Evolutionary conservation across 2,329 filamentous ascomycete species (phyloP).

Genomic region (Pseudovirgaria hyperparasitica): DNA sequence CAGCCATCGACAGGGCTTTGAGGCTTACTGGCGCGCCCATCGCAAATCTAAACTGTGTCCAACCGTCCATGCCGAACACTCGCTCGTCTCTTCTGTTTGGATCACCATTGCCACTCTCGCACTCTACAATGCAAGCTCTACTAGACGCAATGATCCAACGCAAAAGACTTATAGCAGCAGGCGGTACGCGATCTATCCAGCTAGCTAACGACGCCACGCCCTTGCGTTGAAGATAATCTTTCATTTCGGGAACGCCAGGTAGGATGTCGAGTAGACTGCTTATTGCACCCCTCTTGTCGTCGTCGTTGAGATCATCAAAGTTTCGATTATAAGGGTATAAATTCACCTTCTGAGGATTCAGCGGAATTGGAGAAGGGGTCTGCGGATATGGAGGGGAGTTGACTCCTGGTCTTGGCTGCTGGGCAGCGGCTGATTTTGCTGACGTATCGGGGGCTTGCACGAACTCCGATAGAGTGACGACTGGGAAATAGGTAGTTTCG

Average conservation of each 20-base stretch:
- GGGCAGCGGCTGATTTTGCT: conserved; percentile 7
- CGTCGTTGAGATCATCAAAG: conserved; percentile 40
- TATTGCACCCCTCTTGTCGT: conserved; percentile 37
- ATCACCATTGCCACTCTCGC: conserved; percentile 33
- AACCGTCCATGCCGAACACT: conserved; percentile 51
- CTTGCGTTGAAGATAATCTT: conserved; percentile 30
- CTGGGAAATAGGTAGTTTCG: conserved; percentile 32
- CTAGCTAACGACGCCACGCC: conserved; percentile 25
- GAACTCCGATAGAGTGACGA: conserved; percentile 17
- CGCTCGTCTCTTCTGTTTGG: conserved; percentile 34
- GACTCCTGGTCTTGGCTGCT: not conserved
- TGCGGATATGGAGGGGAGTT: not conserved
- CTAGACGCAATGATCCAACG: conserved; percentile 89
- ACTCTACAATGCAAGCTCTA: conserved; percentile 70
- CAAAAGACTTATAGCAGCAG: conserved; percentile 54
- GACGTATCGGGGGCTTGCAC: too few species aligned
- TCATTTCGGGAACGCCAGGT: conserved; percentile 49
- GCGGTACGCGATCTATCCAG: conserved; percentile 50
- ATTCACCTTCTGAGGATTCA: too few species aligned
- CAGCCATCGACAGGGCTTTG: too few species aligned
- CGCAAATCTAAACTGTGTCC: conserved; percentile 74
- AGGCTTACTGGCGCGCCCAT: conserved; percentile 58
- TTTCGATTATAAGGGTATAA: conserved; percentile 40
- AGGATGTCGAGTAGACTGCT: conserved; percentile 44
- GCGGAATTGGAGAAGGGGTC: too few species aligned